These are phyloP conservation scores for Kingdonia uniflora DNA, from an alignment of 164 flowering plant genomes.

Conservation along the genomic window DNA sequence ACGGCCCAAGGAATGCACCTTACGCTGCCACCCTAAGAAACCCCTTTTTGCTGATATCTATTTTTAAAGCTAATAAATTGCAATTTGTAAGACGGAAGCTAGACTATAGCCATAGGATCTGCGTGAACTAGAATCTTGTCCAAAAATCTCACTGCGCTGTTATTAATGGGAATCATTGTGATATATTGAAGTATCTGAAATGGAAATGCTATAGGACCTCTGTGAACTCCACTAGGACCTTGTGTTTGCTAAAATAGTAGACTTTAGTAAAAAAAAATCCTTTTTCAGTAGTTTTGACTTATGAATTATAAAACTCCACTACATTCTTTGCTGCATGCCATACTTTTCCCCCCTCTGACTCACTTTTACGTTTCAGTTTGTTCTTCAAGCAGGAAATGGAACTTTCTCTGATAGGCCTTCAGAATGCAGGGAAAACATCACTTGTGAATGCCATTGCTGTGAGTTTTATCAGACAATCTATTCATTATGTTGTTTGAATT, in stretches of 20 bases:
- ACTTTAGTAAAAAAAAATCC: neutral
- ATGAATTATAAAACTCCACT: neutral
- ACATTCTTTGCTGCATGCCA: neutral
- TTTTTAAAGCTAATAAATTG: no score
- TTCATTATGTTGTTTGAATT: no score
- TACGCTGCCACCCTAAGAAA: no score
- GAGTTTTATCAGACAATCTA: conserved; percentile 18
- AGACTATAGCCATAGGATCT: no score
- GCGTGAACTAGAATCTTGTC: no score
- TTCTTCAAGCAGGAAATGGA: conserved; percentile 97
- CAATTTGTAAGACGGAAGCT: no score
- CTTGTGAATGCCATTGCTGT: conserved; percentile 86
- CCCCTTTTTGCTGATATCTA: no score
- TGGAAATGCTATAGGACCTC: neutral
- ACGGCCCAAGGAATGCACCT: no score
- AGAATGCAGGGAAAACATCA: conserved; percentile 94
- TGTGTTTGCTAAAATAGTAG: neutral
- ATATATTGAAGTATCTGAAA: no score
- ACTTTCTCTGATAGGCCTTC: conserved; percentile 85
- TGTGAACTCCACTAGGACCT: neutral
- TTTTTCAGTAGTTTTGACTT: neutral
- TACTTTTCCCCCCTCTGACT: neutral
- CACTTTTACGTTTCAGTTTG: conserved; percentile 34
- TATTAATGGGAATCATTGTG: no score
- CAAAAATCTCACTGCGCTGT: no score